These are phyloP conservation scores for Coprinopsis cinerea DNA, from an alignment of 768 basidiomycete genomes.

Conservation along the genomic window DNA sequence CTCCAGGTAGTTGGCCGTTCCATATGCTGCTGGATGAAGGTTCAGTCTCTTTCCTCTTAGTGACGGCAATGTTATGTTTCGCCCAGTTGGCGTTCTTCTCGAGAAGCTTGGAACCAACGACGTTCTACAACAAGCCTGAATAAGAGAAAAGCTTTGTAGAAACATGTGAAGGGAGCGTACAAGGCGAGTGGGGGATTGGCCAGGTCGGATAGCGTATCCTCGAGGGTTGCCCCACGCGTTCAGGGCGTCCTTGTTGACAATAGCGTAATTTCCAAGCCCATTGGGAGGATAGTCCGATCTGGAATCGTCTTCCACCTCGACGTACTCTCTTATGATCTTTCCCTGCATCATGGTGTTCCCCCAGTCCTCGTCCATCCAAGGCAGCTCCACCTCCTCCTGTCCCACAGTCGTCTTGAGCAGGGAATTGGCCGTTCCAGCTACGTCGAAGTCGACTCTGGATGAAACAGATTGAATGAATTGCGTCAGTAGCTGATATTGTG, in stretches of 20 bases:
- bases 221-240: constrained; percentile 55
- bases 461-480: not conserved
- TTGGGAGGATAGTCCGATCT: constrained; percentile 47
- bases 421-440: constrained; percentile 54
- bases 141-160: not conserved
- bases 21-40: constrained; percentile 52
- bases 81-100: constrained; percentile 64
- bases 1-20: constrained; percentile 58
- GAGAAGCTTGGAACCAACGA: constrained; percentile 53
- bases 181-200: constrained; percentile 46
- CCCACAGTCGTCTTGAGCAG: constrained; percentile 44
- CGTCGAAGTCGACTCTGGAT: constrained; percentile 54
- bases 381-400: constrained; percentile 42
- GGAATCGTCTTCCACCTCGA: constrained; percentile 47
- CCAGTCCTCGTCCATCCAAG: constrained; percentile 62
- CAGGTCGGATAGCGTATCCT: constrained; percentile 60
- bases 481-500: not conserved
- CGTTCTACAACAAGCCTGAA: constrained; percentile 29
- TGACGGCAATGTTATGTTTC: constrained; percentile 54
- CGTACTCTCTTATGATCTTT: constrained; percentile 40
- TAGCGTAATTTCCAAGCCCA: constrained; percentile 50
- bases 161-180: constrained; percentile 25
- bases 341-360: constrained; percentile 50
- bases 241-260: constrained; percentile 46
- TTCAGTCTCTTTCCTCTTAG: constrained; percentile 55